Base-by-base conservation (phyloP, 768 basidiomycete species). In the Hygrophoropsis aurantiaca region DNA sequence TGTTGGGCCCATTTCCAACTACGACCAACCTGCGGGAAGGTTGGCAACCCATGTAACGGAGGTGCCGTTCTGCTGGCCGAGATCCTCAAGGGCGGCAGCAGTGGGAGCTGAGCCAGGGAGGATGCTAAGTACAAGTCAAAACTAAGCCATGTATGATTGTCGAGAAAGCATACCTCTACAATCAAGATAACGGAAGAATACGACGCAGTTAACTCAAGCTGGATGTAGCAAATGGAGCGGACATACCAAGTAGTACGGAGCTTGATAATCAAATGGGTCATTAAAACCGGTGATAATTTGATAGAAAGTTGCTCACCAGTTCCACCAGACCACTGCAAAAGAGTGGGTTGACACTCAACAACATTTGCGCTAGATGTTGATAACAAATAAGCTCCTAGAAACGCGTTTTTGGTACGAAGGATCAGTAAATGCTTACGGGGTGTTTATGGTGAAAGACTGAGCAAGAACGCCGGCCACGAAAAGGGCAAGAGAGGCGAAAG, bases 171-270 rank as follows among this genome's bases (percentile, higher is more conserved):
- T 51, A 74, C 77, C 67, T 75, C 76, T 81, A 64, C 43, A 51
- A 33, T 44, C 0, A 24, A 33, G 23, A 18, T 2, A 4, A n/a
- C n/a, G n/a, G 34, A 19, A 47, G 1, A 4, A 38, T 19, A 26
- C 41, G 11, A 30, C 7, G 27, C 16, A 7, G n/a, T 7, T 38
- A 38, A 38, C n/a, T n/a, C n/a, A n/a, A n/a, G n/a, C n/a, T n/a
- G n/a, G n/a, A n/a, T n/a, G n/a, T 21, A 38, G 36, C 36, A 38
- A 21, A 16, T 16, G 27, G 27, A 30, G 13, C 27, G 27, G 27
- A 74, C 84, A 44, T 64, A 88, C 87, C 74, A 87, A 54, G 57
- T 69, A 79, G 74, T 75, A 88, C 26, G 86, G 84, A 27, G 66
- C 85, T 88, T 46, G 13, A 21, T 7, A 18, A 16, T 13, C 2